phyloP scores from a whole-genome alignment of 1,284 basidiomycete species.

The Apiotrichum domesticum region DNA sequence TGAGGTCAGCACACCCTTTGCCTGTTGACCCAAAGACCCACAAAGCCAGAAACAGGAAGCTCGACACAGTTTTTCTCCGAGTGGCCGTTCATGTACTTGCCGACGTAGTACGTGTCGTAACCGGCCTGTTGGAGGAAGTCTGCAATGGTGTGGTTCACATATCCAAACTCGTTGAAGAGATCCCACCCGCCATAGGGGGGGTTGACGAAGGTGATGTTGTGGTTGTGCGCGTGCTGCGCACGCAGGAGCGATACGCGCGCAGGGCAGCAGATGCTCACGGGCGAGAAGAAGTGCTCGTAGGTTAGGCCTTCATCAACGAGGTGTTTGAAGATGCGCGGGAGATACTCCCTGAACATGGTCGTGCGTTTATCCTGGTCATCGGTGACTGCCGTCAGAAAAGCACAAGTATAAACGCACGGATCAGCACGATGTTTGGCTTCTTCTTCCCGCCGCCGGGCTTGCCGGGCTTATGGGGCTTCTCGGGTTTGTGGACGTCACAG shows the following conservation, averaged over 20 bases:
- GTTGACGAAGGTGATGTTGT: conserved; percentile 32
- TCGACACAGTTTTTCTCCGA: conserved; percentile 21
- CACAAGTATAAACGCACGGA: conserved; percentile 11
- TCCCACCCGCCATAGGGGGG: conserved; percentile 31
- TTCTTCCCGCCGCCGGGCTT: not conserved
- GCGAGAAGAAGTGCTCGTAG: conserved; percentile 29
- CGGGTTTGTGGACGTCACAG: no score
- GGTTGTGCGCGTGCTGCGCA: conserved; percentile 32
- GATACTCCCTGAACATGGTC: conserved; percentile 11
- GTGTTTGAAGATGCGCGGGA: conserved; percentile 18
- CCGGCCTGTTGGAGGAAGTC: conserved; percentile 31
- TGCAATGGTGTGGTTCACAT: conserved; percentile 27
- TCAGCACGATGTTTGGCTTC: conserved; percentile 26
- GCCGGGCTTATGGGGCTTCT: no score
- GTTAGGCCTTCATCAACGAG: conserved; percentile 21
- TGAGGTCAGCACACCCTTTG: conserved; percentile 4
- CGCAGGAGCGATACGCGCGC: conserved; percentile 28
- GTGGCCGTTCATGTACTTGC: conserved; percentile 24
- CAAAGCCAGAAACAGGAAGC: conserved; percentile 19
- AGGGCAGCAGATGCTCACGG: conserved; percentile 32
- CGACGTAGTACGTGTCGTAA: conserved; percentile 31
- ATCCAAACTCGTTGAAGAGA: conserved; percentile 30
- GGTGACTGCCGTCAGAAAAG: conserved; percentile 13
- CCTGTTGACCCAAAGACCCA: not conserved
- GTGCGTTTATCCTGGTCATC: conserved; percentile 28